A percentile compares a stretch with the other conserved stretches of the same genome.
These are phyloP conservation scores for Xylaria sp. DNA, from an alignment of 2,329 filamentous ascomycete species.

Conservation along the genomic window DNA sequence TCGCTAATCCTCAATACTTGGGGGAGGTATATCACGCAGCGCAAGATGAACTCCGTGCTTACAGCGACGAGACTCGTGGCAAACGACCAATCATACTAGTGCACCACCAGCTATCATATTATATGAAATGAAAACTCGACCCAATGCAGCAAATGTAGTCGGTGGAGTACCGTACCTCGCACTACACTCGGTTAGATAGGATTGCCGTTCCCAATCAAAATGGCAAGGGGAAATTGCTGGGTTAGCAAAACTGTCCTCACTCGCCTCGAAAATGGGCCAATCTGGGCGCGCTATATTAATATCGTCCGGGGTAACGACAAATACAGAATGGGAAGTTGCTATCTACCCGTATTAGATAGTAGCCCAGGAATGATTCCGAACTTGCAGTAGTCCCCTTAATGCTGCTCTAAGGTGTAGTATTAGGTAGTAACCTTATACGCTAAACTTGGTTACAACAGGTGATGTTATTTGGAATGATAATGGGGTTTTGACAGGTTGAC, in stretches of 20 bases:
- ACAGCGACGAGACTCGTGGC: constrained; percentile 4
- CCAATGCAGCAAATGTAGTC: constrained; percentile 5
- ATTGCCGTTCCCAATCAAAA: constrained; percentile 6
- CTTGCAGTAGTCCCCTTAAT: too few species aligned
- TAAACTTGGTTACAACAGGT: background rate
- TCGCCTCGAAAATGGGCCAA: background rate
- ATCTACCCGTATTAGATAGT: background rate
- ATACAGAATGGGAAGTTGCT: background rate
- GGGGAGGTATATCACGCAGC: background rate
- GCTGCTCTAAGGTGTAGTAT: too few species aligned
- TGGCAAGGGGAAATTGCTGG: constrained; percentile 6
- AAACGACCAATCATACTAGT: background rate
- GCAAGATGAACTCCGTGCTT: constrained; percentile 1
- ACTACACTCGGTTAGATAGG: background rate
- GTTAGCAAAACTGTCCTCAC: background rate
- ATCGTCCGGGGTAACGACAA: constrained; percentile 3
- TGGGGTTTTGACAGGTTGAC: background rate
- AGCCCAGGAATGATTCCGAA: background rate
- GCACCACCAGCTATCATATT: constrained; percentile 5
- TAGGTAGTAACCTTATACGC: background rate
- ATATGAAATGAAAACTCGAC: background rate
- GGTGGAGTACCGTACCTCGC: background rate
- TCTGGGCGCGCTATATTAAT: background rate
- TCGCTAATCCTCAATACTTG: background rate
- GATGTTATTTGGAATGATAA: constrained; percentile 25